A percentile compares a stretch with the other conserved stretches of the same genome.
Conservation (phyloP, 306 rosid species). For the Inga laurina region DNA sequence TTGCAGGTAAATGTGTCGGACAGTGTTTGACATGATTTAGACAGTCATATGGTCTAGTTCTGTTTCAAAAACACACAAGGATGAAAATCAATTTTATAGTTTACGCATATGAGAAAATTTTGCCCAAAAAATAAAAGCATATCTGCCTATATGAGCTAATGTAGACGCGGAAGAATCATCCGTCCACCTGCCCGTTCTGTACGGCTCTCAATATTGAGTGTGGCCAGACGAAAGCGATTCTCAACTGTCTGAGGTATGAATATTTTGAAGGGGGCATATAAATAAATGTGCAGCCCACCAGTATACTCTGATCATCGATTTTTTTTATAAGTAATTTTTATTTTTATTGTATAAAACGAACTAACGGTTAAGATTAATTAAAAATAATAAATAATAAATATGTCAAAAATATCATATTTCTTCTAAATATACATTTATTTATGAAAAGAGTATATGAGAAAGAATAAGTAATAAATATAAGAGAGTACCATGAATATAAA, state of each 20-base stretch:
- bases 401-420: no score
- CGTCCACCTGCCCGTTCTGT: not conserved
- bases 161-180: not conserved
- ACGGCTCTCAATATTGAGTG: not conserved
- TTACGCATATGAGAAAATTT: not conserved
- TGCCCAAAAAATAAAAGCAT: not conserved
- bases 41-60: not conserved
- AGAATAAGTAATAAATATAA: no score
- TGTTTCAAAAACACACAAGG: not conserved
- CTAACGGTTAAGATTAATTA: no score
- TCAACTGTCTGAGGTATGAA: not conserved
- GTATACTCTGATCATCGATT: not conserved
- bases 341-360: no score
- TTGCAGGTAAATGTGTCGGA: not conserved
- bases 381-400: no score
- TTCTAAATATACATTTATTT: no score
- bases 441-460: no score
- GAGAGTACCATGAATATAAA: no score
- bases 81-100: not conserved
- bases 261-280: not conserved
- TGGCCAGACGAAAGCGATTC: not conserved
- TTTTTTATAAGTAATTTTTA: no score
- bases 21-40: not conserved
- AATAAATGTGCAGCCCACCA: not conserved
- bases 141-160: not conserved